These are phyloP conservation scores for Vaccinium darrowii DNA, from an alignment of 148 eudicot species.

Conservation along the genomic window DNA sequence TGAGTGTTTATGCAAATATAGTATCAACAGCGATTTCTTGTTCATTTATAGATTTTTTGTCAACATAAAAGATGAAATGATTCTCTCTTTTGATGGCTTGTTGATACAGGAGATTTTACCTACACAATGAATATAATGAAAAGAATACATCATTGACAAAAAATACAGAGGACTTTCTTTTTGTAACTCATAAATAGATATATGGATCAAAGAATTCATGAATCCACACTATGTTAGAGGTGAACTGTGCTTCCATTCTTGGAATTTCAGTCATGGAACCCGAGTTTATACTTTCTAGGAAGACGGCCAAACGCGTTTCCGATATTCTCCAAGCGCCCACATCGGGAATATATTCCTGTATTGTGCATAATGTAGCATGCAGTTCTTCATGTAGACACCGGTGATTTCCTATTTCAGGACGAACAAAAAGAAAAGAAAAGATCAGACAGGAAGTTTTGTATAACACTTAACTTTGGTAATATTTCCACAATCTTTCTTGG, in stretches of 20 bases:
- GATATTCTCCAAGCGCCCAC: background rate
- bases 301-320: conserved; percentile 15
- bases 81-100: too few species aligned
- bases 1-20: background rate
- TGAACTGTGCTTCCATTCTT: background rate
- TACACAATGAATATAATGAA: too few species aligned
- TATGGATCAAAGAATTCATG: background rate
- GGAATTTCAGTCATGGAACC: background rate
- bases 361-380: conserved; percentile 49
- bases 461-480: background rate
- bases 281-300: background rate
- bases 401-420: conserved; percentile 38
- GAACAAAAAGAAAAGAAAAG: background rate
- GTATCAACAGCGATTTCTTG: too few species aligned
- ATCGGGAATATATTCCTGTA: conserved; percentile 51
- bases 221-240: background rate
- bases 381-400: conserved; percentile 50
- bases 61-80: too few species aligned
- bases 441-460: background rate
- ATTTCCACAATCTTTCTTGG: background rate
- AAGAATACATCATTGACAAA: too few species aligned
- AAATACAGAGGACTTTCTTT: background rate
- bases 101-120: background rate
- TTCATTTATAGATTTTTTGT: too few species aligned
- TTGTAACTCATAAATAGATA: background rate